Conservation (phyloP, 257 asterid genomes). For the Fraxinus cuspidata region DNA sequence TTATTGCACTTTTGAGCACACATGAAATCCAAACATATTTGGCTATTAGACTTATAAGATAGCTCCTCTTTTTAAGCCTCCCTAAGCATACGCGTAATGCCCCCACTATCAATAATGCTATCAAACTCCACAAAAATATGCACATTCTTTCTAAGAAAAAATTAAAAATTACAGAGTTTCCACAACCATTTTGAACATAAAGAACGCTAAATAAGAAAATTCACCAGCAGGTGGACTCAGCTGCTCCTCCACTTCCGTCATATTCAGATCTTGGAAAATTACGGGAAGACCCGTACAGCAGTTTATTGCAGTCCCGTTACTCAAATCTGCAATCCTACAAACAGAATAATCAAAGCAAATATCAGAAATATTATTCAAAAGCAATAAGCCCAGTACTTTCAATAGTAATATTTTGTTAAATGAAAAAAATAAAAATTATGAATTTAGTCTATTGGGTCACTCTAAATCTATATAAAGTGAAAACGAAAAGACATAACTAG, state of each 20-base stretch:
- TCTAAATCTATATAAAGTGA: no score
- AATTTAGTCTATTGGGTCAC: no score
- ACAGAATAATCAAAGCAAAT: neutral
- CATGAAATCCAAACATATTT: no score
- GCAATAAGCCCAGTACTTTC: no score
- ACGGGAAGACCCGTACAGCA: neutral
- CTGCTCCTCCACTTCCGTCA: slow-evolving; percentile 64
- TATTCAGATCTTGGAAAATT: slow-evolving; percentile 25
- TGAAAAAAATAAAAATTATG: no score
- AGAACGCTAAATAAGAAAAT: slow-evolving; percentile 14
- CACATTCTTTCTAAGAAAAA: neutral
- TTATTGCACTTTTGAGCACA: no score
- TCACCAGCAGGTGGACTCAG: slow-evolving; percentile 50
- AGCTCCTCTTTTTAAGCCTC: no score
- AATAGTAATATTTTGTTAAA: no score
- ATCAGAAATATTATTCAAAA: neutral
- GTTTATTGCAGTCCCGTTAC: neutral
- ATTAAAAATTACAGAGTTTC: neutral
- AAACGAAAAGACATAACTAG: no score
- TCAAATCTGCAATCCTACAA: neutral
- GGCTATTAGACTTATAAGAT: no score
- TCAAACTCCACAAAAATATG: neutral
- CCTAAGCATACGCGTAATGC: neutral
- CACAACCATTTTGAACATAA: slow-evolving; percentile 6
- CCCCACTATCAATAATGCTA: neutral